A percentile compares a stretch with the other conserved stretches of the same genome.
Evolutionary conservation across 2,329 filamentous ascomycete genomes (phyloP).

Genomic region (Aspergillus arachidicola): DNA sequence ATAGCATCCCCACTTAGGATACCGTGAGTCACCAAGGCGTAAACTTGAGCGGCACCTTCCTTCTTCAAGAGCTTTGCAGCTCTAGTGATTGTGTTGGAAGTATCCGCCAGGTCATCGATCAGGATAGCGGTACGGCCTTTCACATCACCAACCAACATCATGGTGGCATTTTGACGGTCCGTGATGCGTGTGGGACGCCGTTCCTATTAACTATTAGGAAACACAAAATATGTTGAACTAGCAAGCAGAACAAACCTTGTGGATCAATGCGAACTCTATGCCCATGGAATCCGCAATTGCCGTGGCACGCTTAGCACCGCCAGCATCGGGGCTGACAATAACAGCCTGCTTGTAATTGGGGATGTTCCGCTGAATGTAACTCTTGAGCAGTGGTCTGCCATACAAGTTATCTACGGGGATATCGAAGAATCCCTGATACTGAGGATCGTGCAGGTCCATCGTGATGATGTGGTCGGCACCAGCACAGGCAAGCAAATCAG

Average conservation of each 20-base stretch:
- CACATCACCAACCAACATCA: constrained; percentile 94
- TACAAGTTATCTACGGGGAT: constrained; percentile 98
- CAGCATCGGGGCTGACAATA: constrained; percentile 93
- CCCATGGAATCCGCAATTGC: constrained; percentile 90
- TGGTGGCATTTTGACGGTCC: constrained; percentile 77
- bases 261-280: constrained; percentile 95
- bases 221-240: neutral
- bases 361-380: constrained; percentile 76
- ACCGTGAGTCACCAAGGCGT: constrained; percentile 90
- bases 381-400: constrained; percentile 60
- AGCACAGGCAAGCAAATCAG: constrained; percentile 90
- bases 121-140: constrained; percentile 80
- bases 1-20: constrained; percentile 95
- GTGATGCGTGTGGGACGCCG: constrained; percentile 84
- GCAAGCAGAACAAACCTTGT: constrained; percentile 70
- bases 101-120: constrained; percentile 92
- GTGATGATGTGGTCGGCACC: constrained; percentile 97
- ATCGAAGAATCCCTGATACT: constrained; percentile 99
- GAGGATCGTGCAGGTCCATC: constrained; percentile 93
- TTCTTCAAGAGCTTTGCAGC: constrained; percentile 97
- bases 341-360: constrained; percentile 83
- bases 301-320: constrained; percentile 93
- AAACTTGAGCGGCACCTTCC: constrained; percentile 84
- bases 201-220: constrained; percentile 59
- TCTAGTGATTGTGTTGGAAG: constrained; percentile 93